Evolutionary conservation across 2,329 filamentous ascomycete genomes (phyloP), one percentile per base, ranked within the genome.

Genomic region (Neospermospora avenae): DNA sequence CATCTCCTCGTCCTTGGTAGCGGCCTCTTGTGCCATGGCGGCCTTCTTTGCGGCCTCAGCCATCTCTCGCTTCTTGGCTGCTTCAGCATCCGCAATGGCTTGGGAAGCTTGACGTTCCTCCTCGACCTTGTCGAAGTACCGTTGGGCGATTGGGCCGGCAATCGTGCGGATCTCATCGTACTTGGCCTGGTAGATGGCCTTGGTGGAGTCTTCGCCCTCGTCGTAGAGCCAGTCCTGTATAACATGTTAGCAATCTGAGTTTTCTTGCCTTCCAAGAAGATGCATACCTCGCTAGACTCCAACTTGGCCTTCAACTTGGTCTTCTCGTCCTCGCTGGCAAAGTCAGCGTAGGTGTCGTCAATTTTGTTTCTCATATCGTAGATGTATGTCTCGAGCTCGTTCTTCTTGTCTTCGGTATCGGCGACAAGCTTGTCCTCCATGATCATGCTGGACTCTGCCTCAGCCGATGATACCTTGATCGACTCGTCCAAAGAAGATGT

Each of bases 331-430:
- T 97, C 93, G 71, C 80, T 95, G 64, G 90, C 88, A 67, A 96
- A 92, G 53, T 96, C 90, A 66, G 91, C 80, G 75, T 96, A 97
- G 69, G 91, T 84, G 71, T 96, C 92, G 68, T 97, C 91, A 55
- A 98, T 85, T 86, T 97, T 97, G 78, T 91, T 91, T 70, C 93
- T 90, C 74, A 96, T 84, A 72, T 98, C 93, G 79, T 99, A 99
- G 78, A 98, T 97, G 79, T 89, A 96, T 24, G 91, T 87, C 83
- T 99, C 95, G 57, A 99, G 90, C 79, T 98, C 93, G 81, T 99
- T 99, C 91, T 98, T 99, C 86, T 96, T 96, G 81, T 98, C 92
- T 75, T 98, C 95, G 39, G 95, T 99, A 76, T 98, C 95, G 69
- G 90, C 91, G 59, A 99, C 93, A 60, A 98, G 88, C 84, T 98